phyloP scores from a whole-genome alignment of 768 basidiomycete genomes.

The Zangia roseola region DNA sequence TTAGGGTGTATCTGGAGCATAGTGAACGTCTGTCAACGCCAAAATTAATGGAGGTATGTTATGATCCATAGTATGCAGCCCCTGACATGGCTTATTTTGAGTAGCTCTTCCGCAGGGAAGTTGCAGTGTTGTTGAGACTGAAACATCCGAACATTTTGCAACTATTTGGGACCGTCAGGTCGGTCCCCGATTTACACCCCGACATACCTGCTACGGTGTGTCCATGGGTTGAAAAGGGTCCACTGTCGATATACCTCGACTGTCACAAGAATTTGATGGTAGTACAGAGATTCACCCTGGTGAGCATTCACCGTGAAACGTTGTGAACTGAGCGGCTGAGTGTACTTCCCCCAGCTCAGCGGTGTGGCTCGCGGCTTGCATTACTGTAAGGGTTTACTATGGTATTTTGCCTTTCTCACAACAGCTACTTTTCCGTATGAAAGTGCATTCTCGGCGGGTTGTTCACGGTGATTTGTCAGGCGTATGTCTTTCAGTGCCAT shows the following conservation, averaged over 20 bases:
- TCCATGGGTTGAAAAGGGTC: background rate
- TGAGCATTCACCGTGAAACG: too few relatives aligned
- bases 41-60: background rate
- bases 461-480: conserved; percentile 1
- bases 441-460: background rate
- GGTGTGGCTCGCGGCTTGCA: background rate
- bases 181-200: background rate
- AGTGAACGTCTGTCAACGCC: background rate
- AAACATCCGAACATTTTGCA: background rate
- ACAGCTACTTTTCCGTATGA: too few relatives aligned
- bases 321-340: too few relatives aligned
- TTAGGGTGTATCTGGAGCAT: background rate
- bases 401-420: background rate
- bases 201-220: conserved; percentile 1
- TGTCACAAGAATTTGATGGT: background rate
- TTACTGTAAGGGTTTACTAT: background rate
- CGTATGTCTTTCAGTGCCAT: background rate
- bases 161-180: background rate
- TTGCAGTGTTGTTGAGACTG: background rate
- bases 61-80: too few relatives aligned
- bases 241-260: background rate
- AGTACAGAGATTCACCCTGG: background rate
- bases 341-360: background rate
- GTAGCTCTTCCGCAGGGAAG: background rate
- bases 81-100: background rate